Evolutionary conservation across 139 green algal species (phyloP), one percentile per base, ranked within the genome.

Genomic region (Closterium sp.): DNA sequence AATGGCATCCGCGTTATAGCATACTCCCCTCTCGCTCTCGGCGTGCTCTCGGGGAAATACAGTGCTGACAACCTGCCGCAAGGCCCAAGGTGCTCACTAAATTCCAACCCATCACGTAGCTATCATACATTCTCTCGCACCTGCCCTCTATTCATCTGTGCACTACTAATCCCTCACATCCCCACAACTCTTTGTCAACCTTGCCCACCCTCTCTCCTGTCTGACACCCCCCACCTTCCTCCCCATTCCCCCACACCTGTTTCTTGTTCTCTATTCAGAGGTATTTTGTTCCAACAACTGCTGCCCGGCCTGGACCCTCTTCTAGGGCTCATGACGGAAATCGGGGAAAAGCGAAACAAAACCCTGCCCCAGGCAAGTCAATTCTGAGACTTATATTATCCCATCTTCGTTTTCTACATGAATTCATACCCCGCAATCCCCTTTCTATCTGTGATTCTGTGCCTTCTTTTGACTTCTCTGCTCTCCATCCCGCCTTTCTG

Each of bases 11-110:
- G 91, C 0, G 86, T 99, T 31, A 99, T 99, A 91, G 94, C 97
- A 11, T 99, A 99, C 96, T 97, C 91, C 34, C 98, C 98, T 1
- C 95, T 99, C 22, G 97, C 94, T 0, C 95, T 99, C 31, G 98
- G 98, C 34, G 94, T 97, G 92, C 95, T 98, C 11, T 97, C 96
- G 88, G 97, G 97, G 31, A 98, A 98, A 91, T 98, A 98, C 91
- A 24, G 3, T 17, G 86, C 85, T 24, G 73, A 45, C 11, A 89
- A 93, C 34, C 84, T 98, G 91, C 97, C 97, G 0, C 38, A 90
- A 28, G 97, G 97, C 2, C 97, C 97, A 13, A 89, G 92, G 92
- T 94, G 89, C 30, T 84, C 2, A 0, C 17, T 70, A 24, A 31
- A 1, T n/a, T n/a, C n/a, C n/a, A n/a, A n/a, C n/a, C n/a, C n/a